A percentile compares a stretch with the other conserved stretches of the same genome.
Evolutionary conservation across 1,284 basidiomycete genomes (phyloP).

Genomic region (Ustilago nuda): DNA sequence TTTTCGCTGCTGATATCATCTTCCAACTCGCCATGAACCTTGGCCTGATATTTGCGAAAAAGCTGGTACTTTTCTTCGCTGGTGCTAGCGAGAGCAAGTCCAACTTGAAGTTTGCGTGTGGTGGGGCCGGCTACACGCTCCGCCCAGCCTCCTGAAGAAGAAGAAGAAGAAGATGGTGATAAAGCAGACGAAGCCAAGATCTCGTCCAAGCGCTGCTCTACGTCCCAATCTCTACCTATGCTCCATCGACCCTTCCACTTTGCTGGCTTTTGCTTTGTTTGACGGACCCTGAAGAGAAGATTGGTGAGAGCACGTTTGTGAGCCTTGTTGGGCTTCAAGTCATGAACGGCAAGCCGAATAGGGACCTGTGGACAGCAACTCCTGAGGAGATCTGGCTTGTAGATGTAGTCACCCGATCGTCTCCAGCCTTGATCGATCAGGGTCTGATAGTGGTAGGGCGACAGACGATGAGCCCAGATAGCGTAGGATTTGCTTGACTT

Average conservation of each 20-base stretch:
- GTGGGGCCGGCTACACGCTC: slow-evolving; percentile 40
- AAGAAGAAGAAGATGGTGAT: not conserved
- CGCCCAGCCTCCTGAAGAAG: slow-evolving; percentile 24
- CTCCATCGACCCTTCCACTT: slow-evolving; percentile 60
- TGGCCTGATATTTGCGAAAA: slow-evolving; percentile 61
- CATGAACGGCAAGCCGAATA: slow-evolving; percentile 48
- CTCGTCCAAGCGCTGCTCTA: slow-evolving; percentile 39
- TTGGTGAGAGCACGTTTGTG: slow-evolving; percentile 51
- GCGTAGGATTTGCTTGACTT: slow-evolving; percentile 70
- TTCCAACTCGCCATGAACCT: slow-evolving; percentile 55
- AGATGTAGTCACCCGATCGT: slow-evolving; percentile 61
- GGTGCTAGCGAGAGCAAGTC: slow-evolving; percentile 30
- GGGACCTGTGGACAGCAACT: slow-evolving; percentile 65
- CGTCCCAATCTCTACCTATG: slow-evolving; percentile 28
- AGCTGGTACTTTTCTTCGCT: slow-evolving; percentile 64
- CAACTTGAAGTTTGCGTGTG: slow-evolving; percentile 26
- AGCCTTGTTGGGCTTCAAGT: slow-evolving; percentile 38
- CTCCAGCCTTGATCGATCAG: slow-evolving; percentile 65
- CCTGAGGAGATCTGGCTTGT: slow-evolving; percentile 62
- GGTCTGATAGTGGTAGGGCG: slow-evolving; percentile 56
- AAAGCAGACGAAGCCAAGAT: slow-evolving; percentile 10
- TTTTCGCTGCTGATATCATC: slow-evolving; percentile 48
- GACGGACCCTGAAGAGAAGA: slow-evolving; percentile 46
- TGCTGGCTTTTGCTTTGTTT: slow-evolving; percentile 36
- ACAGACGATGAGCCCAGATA: slow-evolving; percentile 55